Evolutionary conservation across 2,329 filamentous ascomycete genomes (phyloP), one percentile per base, ranked within the genome.

Genomic region (Nothophoma quercina): DNA sequence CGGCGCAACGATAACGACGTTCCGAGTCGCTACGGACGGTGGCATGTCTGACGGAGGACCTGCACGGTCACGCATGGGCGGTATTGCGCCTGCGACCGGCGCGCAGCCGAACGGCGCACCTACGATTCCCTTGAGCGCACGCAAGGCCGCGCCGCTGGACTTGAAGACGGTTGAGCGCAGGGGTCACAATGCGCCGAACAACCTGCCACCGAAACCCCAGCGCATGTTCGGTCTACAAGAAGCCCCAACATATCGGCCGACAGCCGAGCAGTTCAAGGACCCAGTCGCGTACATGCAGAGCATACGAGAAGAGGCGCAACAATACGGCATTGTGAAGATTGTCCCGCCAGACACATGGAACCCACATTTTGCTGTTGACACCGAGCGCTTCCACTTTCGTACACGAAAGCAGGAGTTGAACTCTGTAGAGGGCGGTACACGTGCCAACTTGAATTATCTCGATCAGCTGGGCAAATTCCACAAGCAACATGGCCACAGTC

Each of bases 381-480:
- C 93, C 18, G 92, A 97, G 93, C 90, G 88, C 76, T 99, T 99
- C 69, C 95, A 99, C 75, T 99, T 99, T 72, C 87, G 92, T 60
- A 99, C 95, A 12, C 86, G 95, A 71, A 92, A 96, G 73, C 95
- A 99, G 75, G 93, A 98, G 75, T 81, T 99, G 56, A 99, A 99
- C 75, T 96, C 93, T 13, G 91, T 98, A 40, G 95, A 99, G 88
- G 95, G 95, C 82, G 95, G 92, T 96, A 97, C 93, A 58, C 90
- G 95, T 72, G 92, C 93, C 62, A 98, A 98, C 74, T 83, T 97
- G 56, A 96, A 93, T 62, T 99, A 99, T 73, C 85, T 98, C 59
- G 95, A 99, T 74, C 92, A 96, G 64, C 85, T 99, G 21, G 86
- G 88, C 66, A 98, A 96, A 76, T 99, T 95, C 73, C 95, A 99